These are phyloP conservation scores for Mantamonas sphyraenae DNA, from an alignment of 78 protist species.

Conservation along the genomic window DNA sequence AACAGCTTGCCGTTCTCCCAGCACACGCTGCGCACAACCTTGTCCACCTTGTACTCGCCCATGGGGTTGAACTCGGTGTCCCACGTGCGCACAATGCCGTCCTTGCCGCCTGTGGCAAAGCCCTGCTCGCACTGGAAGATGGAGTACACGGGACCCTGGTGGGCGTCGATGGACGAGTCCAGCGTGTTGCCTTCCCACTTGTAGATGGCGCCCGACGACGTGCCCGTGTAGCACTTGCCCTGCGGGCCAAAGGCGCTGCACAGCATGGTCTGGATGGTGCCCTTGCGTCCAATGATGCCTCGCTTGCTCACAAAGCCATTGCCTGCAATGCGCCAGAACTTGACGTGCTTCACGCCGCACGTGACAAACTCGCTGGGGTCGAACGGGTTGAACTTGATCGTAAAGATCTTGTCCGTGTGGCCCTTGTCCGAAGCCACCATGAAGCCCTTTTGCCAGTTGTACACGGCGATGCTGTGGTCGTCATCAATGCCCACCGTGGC, in stretches of 20 bases:
- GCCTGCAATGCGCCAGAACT: no score
- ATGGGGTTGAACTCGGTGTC: neutral
- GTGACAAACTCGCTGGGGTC: conserved; percentile 8
- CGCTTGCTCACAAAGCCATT: no score
- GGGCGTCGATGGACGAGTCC: neutral
- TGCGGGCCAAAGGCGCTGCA: neutral
- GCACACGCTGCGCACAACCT: neutral
- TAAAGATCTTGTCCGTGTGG: neutral
- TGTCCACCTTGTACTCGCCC: neutral
- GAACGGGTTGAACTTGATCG: neutral
- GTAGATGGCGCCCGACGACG: neutral
- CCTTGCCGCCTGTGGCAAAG: conserved; percentile 6
- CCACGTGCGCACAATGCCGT: neutral
- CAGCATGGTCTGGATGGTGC: conserved; percentile 7
- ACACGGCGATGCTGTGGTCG: conserved; percentile 19
- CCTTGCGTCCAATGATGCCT: conserved; percentile 4
- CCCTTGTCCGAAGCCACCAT: neutral
- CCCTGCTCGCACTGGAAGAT: neutral
- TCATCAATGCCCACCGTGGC: conserved; percentile 33
- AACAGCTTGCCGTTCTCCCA: neutral
- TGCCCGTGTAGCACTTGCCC: conserved; percentile 10
- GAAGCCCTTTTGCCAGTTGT: conserved; percentile 31
- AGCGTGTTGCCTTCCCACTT: conserved; percentile 7
- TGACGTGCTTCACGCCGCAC: conserved; percentile 30
- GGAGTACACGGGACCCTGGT: conserved; percentile 7